Base-by-base conservation (phyloP, 768 basidiomycete species). In the Naematelia encephala region DNA sequence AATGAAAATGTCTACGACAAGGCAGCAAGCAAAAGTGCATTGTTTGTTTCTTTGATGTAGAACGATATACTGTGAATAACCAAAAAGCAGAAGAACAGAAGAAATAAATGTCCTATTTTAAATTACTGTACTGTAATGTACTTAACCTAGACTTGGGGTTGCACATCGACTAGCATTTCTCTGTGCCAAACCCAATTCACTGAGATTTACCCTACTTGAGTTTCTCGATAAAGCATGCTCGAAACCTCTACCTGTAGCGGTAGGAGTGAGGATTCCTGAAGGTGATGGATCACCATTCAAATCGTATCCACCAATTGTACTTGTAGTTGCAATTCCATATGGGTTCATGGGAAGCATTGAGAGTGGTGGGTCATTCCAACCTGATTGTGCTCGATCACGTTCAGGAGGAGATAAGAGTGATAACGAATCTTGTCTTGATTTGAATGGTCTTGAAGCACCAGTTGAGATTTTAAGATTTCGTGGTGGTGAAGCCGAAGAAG, bases 301-400 rank as follows among this genome's bases (percentile, higher is more conserved):
- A 16, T 39, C 34, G 34, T 39, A 39, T 16, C 34, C 34, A 8
- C 34, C 34, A 16, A 27, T 11, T 23, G 8, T 14, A n/a, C n/a
- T 14, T 23, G 51, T 39, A 45, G 16, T n/a, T 48, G 46, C 1
- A 19, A 48, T 12, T 30, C 28, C 12, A 59, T 11, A 21, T 8
- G n/a, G 23, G 8, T 8, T 5, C 46, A 5, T 12, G 10, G 54
- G 50, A 21, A 13, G 19, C 55, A 4, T 29, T 23, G 12, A 28
- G 48, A 11, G 64, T 0, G 75, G 75, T 5, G 72, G 72, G 60
- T 77, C 75, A 34, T 77, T 77, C 75, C 75, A 77, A 25, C 72
- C 72, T n/a, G n/a, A 50, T 50, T 50, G 21, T 26, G 22, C 16
- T 25, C n/a, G 16, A 16, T 28, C 8, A 16, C 49, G 21, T 28